Evolutionary conservation across 2,329 filamentous ascomycete species (phyloP).

Genomic region (Paraphoma chrysanthemicola): DNA sequence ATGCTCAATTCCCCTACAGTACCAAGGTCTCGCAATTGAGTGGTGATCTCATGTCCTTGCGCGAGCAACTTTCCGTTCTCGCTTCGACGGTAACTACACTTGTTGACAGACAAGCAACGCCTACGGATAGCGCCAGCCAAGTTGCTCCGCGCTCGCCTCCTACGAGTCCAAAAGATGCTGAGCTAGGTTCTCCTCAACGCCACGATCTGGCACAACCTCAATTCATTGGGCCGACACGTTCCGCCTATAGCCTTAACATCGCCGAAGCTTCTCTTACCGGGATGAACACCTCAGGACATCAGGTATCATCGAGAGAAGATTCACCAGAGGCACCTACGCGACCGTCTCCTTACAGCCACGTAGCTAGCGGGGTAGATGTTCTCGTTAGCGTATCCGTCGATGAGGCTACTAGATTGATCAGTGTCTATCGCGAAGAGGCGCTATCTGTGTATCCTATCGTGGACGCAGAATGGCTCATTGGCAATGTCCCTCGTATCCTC

Average conservation of each 20-base stretch:
- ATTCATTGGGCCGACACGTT: constrained; percentile 27
- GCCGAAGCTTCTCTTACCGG: constrained; percentile 21
- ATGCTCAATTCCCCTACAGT: neutral
- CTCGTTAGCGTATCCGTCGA: constrained; percentile 11
- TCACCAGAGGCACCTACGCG: constrained; percentile 9
- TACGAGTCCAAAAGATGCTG: constrained; percentile 10
- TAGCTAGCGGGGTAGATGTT: constrained; percentile 3
- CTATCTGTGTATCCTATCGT: constrained; percentile 23
- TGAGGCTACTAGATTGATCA: constrained; percentile 16
- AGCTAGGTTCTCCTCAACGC: constrained; percentile 4
- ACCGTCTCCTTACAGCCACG: neutral
- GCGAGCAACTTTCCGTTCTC: neutral
- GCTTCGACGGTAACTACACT: constrained; percentile 10
- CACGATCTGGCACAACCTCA: constrained; percentile 18
- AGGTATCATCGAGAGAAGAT: constrained; percentile 14
- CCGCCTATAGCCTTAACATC: constrained; percentile 26
- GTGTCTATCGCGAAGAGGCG: constrained; percentile 24
- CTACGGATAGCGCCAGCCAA: neutral
- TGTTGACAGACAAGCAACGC: constrained; percentile 6
- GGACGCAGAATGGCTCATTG: constrained; percentile 13
- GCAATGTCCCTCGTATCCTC: constrained; percentile 11
- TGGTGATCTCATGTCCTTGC: neutral
- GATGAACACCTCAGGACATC: constrained; percentile 17
- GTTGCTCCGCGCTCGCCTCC: constrained; percentile 5
- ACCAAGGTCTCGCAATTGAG: neutral